A percentile compares a stretch with the other conserved stretches of the same genome.
phyloP scores from a whole-genome alignment of 257 asterid species.

The Coffea eugenioides region DNA sequence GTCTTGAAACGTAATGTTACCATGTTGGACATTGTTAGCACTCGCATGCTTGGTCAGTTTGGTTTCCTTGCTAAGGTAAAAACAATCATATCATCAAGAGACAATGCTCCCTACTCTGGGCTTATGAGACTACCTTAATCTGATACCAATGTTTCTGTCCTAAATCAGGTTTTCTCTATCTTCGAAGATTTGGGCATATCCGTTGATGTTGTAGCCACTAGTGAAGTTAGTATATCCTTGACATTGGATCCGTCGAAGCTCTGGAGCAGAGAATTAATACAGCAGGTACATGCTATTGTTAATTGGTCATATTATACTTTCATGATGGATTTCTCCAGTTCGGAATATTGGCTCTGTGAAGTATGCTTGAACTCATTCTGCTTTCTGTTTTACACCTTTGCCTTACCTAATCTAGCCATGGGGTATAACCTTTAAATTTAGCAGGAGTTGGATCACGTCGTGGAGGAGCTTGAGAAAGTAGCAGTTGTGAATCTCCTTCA shows the following conservation, averaged over 20 bases:
- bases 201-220: slow-evolving; percentile 96
- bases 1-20: slow-evolving; percentile 87
- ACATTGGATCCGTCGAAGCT: slow-evolving; percentile 92
- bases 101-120: slow-evolving; percentile 4
- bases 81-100: slow-evolving; percentile 5
- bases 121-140: slow-evolving; percentile 8
- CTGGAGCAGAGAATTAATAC: slow-evolving; percentile 93
- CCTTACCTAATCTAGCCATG: background rate
- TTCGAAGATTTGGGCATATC: slow-evolving; percentile 92
- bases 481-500: slow-evolving; percentile 75
- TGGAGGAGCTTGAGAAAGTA: slow-evolving; percentile 67
- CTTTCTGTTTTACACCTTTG: background rate
- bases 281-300: slow-evolving; percentile 59
- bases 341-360: background rate
- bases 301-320: slow-evolving; percentile 2
- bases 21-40: slow-evolving; percentile 89
- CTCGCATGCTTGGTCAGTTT: slow-evolving; percentile 91
- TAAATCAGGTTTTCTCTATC: slow-evolving; percentile 67
- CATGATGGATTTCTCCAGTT: slow-evolving; percentile 8
- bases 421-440: slow-evolving; percentile 12
- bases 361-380: background rate
- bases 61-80: slow-evolving; percentile 91
- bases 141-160: slow-evolving; percentile 12
- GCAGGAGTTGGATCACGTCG: slow-evolving; percentile 72
- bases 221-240: slow-evolving; percentile 92